Base-by-base conservation (phyloP, 805 yeast species). In the Ogataea angusta region DNA sequence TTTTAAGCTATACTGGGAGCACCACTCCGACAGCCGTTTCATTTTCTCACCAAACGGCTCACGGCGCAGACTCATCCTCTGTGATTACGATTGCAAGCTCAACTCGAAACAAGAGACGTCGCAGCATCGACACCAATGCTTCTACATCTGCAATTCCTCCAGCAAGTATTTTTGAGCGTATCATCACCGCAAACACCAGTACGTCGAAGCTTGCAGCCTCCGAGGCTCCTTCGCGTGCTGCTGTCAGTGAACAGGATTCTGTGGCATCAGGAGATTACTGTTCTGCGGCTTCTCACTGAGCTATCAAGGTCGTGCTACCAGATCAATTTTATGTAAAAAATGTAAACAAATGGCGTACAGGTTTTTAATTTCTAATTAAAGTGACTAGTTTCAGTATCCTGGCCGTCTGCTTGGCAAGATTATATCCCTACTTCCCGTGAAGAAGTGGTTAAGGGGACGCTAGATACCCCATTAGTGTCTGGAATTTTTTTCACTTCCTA, bases 141-240 rank as follows among this genome's bases (percentile, higher is more conserved):
- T 76, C 84, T 36, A 77, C 84, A 0, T 68, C 78, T 19, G 87
- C 87, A 0, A 81, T 82, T 13, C 78, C 88, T 1, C 88, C 89
- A 0, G 83, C 85, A n/a, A 76, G 84, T 48, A 78, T 82, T 8
- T 64, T 79, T 63, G 87, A 80, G 48, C 63, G 82, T 38, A 62
- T 75, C 7, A 55, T 67, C 23, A 43, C 52, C 22, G 42, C 48
- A 18, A 44, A 44, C 36, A 30, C 32, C 16, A 43, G 51, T 42
- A 34, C 45, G 47, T 30, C 48, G 23, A 37, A 38, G 36, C 16
- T 42, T 13, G 34, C 33, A 14, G 39, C 36, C 37, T 6, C 42
- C 15, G 45, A 32, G 8, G 35, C 30, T 12, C 38, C 36, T 13
- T 14, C 36, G 4, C 37, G 39, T 3, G 19, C 38, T 4, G 40